These are phyloP conservation scores for Poronia punctata DNA, from an alignment of 495 filamentous ascomycete species.

Conservation along the genomic window DNA sequence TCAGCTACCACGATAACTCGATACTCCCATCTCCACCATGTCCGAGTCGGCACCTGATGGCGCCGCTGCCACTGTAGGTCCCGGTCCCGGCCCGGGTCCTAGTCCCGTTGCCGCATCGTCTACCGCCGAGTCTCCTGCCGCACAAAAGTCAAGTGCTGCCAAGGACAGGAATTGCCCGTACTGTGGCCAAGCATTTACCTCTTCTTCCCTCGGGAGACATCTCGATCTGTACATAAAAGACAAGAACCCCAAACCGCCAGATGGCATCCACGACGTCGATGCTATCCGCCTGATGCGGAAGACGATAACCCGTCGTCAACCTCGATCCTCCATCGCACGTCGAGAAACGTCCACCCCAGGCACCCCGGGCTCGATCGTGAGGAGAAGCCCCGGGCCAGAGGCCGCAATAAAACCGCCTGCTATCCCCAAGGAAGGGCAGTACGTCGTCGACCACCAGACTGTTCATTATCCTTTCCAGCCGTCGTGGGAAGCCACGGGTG, in stretches of 20 bases:
- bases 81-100: constrained; percentile 4
- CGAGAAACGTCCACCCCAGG: constrained; percentile 44
- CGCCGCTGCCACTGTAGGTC: neutral
- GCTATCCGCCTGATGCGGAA: constrained; percentile 76
- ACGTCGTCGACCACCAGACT: constrained; percentile 45
- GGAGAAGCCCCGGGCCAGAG: constrained; percentile 22
- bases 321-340: constrained; percentile 50
- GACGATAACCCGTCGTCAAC: constrained; percentile 75
- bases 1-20: neutral
- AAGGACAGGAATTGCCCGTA: constrained; percentile 85
- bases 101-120: constrained; percentile 17
- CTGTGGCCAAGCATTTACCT: constrained; percentile 80
- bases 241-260: constrained; percentile 74
- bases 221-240: constrained; percentile 84
- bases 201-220: constrained; percentile 86
- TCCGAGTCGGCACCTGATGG: constrained; percentile 4
- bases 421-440: constrained; percentile 29
- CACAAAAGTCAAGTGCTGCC: constrained; percentile 30
- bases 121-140: constrained; percentile 25
- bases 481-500: constrained; percentile 69
- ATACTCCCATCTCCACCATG: neutral
- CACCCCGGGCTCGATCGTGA: constrained; percentile 31
- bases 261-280: constrained; percentile 81
- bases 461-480: constrained; percentile 49
- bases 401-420: constrained; percentile 18